These are phyloP conservation scores for Pontederia crassipes DNA, from an alignment of 176 grass and related monocot genomes.

Conservation along the genomic window DNA sequence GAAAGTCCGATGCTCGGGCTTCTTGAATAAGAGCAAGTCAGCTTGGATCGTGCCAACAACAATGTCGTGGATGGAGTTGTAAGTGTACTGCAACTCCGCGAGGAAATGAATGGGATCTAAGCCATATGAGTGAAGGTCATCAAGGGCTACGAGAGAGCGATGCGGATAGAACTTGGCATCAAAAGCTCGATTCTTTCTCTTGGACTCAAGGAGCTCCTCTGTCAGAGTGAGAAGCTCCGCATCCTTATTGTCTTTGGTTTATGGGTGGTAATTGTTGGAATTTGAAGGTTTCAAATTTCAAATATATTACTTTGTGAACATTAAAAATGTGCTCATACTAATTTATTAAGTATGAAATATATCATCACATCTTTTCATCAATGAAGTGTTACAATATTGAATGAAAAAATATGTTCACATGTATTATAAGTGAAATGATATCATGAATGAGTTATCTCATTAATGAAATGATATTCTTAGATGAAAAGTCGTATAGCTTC, in stretches of 20 bases:
- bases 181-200: constrained; percentile 37
- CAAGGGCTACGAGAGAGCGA: constrained; percentile 56
- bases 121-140: constrained; percentile 72
- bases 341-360: too few relatives aligned
- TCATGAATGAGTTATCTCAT: too few relatives aligned
- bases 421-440: too few relatives aligned
- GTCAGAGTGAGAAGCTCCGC: constrained; percentile 19
- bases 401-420: too few relatives aligned
- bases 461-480: too few relatives aligned
- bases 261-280: constrained; percentile 57
- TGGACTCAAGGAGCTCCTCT: constrained; percentile 30
- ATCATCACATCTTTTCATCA: too few relatives aligned
- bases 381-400: too few relatives aligned
- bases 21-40: constrained; percentile 28
- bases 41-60: constrained; percentile 51
- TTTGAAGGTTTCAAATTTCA: too few relatives aligned
- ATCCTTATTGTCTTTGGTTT: constrained; percentile 58
- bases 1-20: constrained; percentile 24
- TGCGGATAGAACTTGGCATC: constrained; percentile 60
- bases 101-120: constrained; percentile 91
- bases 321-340: too few relatives aligned
- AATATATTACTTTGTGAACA: too few relatives aligned
- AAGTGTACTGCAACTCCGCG: constrained; percentile 51
- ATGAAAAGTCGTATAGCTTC: too few relatives aligned
- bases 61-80: constrained; percentile 57